phyloP scores from a whole-genome alignment of 441 rosid genomes.

The Bruguiera hainesii region DNA sequence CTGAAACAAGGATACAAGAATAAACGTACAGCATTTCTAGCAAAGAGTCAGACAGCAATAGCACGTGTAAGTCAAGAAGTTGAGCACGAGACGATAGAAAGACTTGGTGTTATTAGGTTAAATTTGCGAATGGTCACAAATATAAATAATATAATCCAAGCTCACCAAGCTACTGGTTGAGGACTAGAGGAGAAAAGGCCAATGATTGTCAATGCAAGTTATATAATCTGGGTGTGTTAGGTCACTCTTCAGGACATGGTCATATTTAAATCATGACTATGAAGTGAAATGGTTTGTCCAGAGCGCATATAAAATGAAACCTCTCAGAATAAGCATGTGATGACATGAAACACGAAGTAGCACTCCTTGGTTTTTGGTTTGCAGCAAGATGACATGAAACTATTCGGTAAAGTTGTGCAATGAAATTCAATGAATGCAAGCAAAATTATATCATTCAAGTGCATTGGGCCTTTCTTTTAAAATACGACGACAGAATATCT shows the following conservation, averaged over 20 bases:
- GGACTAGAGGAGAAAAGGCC: neutral
- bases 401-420: neutral
- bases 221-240: neutral
- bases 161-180: neutral
- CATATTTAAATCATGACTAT: neutral
- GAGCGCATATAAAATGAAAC: neutral
- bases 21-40: neutral
- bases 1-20: too few species aligned
- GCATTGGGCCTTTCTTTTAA: neutral
- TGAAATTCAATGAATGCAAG: conserved; percentile 1
- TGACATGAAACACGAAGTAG: neutral
- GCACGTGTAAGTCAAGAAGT: neutral
- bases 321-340: neutral
- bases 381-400: neutral
- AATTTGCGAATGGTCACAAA: neutral
- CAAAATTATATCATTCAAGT: neutral
- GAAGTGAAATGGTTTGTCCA: neutral
- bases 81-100: neutral
- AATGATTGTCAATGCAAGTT: neutral
- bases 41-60: neutral
- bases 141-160: neutral
- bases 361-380: neutral
- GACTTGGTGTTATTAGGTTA: neutral
- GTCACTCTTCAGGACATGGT: neutral
- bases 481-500: neutral